A percentile compares a stretch with the other conserved stretches of the same genome.
These are phyloP conservation scores for Aspergillus puulaauensis DNA, from an alignment of 2,329 filamentous ascomycete genomes.

Conservation along the genomic window DNA sequence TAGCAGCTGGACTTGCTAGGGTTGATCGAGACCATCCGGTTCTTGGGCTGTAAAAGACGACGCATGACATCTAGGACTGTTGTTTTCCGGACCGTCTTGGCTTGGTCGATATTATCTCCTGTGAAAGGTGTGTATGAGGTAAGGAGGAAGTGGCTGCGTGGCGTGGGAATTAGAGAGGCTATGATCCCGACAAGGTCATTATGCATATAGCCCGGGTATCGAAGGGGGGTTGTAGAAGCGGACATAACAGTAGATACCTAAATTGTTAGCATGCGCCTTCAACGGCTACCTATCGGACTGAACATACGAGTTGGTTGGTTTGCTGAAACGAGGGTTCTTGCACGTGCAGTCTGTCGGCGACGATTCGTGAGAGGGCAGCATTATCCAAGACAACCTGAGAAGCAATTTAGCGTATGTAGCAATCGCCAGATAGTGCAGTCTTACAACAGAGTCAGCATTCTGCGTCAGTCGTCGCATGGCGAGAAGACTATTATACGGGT, in stretches of 20 bases:
- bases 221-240: constrained; percentile 90
- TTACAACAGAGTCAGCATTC: constrained; percentile 90
- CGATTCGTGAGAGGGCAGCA: constrained; percentile 87
- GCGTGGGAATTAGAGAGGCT: constrained; percentile 92
- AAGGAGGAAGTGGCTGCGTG: constrained; percentile 96
- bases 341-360: constrained; percentile 89
- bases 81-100: constrained; percentile 96
- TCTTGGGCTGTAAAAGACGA: constrained; percentile 91
- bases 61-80: constrained; percentile 98
- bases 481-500: constrained; percentile 95
- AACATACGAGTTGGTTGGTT: constrained; percentile 82
- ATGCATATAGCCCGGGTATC: constrained; percentile 99
- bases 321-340: constrained; percentile 96
- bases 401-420: constrained; percentile 23
- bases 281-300: neutral
- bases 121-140: constrained; percentile 98
- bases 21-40: constrained; percentile 96
- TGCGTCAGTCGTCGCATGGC: constrained; percentile 88
- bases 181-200: constrained; percentile 98
- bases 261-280: constrained; percentile 4
- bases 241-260: constrained; percentile 96
- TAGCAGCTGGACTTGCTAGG: constrained; percentile 98
- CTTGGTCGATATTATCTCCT: constrained; percentile 91
- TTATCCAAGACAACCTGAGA: constrained; percentile 82
- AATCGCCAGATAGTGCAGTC: constrained; percentile 19